Conservation (phyloP, 768 basidiomycete species). For the Basidioascus undulatus region DNA sequence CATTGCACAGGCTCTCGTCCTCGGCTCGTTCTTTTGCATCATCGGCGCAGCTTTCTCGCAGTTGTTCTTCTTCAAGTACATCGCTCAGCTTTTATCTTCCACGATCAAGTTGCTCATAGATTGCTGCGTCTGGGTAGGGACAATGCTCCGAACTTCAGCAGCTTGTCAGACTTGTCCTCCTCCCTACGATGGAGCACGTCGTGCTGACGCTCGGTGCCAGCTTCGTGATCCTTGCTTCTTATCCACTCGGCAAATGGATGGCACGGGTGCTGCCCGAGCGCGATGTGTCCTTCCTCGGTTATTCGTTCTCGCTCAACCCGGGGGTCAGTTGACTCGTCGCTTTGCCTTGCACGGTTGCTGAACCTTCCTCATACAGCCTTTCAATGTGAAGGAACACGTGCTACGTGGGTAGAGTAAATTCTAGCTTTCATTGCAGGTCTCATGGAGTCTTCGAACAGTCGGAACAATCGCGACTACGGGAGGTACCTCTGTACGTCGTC, state of each 20-base stretch:
- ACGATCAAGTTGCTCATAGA: too few relatives aligned
- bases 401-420: slow-evolving; percentile 2
- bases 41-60: slow-evolving; percentile 12
- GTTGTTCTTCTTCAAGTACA: slow-evolving; percentile 16
- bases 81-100: slow-evolving; percentile 13
- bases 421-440: too few relatives aligned
- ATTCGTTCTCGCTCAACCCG: slow-evolving; percentile 10
- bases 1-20: not conserved
- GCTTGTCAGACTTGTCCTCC: slow-evolving; percentile 6
- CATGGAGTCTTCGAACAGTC: too few relatives aligned
- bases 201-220: too few relatives aligned
- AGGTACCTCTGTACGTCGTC: too few relatives aligned
- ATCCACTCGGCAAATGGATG: slow-evolving; percentile 12
- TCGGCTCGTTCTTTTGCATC: not conserved
- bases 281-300: not conserved
- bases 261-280: slow-evolving; percentile 9
- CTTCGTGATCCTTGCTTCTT: slow-evolving; percentile 1
- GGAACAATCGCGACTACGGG: too few relatives aligned
- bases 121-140: too few relatives aligned
- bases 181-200: too few relatives aligned
- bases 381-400: slow-evolving; percentile 14
- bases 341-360: too few relatives aligned
- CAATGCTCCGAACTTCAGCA: slow-evolving; percentile 16
- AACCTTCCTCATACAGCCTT: too few relatives aligned
- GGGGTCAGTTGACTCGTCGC: too few relatives aligned